Evolutionary conservation across 2,329 filamentous ascomycete genomes (phyloP), one percentile per base, ranked within the genome.

Genomic region (Verticillium nonalfalfae): DNA sequence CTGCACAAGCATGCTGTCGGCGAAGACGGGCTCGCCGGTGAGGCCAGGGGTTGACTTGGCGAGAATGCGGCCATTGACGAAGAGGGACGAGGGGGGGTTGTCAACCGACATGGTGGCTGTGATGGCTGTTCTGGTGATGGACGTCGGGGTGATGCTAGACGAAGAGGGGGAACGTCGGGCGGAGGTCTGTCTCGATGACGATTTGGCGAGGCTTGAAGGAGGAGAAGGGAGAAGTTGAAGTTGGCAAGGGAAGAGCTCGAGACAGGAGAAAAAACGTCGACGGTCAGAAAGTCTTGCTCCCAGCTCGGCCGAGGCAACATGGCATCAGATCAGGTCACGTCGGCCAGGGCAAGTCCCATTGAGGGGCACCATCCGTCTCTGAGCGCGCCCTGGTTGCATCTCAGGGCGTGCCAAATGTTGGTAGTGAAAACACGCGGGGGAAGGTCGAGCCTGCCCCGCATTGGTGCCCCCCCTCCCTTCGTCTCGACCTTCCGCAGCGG

Each of bases 41-140:
- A 66, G 63, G 36, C 62, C 59, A 26, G 56, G 40, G 4, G 60
- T 39, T 45, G 63, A 59, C 26, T 59, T 62, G 59, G 61, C 61
- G 15, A 66, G 60, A 56, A 66, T 64, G 60, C 60, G 62, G 15
- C 63, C 65, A 57, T 66, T 66, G 61, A 61, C 56, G 62, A 64
- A 65, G 40, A 66, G 45, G 45, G 45, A 18, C n/a, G 45, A 52
- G 45, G 45, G 45, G n/a, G 45, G 45, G 45, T 52, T 52, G 18
- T 18, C 7, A 18, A 21, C 45, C 45, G 45, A n/a, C 45, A 52
- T 52, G 45, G 18, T 40, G 15, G 45, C 9, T 40, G 39, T 15
- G 13, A 5, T 40, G 10, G 15, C 11, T 52, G 18, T 9, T 9
- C 7, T 45, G 39, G 39, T 45, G 39, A 45, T 45, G 15, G 39